Percentiles rank a stretch among this genome's conserved stretches.
These are phyloP conservation scores for Penicillium sp. DNA, from an alignment of 2,329 filamentous ascomycete species.

Conservation along the genomic window DNA sequence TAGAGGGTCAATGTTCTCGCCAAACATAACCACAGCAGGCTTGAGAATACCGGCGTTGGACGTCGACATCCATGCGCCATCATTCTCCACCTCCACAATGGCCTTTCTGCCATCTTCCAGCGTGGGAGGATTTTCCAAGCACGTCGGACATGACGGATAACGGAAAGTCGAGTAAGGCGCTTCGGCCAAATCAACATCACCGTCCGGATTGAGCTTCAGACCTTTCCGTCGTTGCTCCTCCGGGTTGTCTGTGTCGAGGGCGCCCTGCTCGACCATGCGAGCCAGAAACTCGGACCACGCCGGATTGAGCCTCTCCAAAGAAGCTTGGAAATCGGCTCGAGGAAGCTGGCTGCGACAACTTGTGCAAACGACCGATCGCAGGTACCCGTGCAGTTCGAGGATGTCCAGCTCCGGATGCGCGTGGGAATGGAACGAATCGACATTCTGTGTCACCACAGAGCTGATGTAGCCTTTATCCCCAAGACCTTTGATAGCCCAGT, in stretches of 20 bases:
- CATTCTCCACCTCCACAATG: constrained; percentile 69
- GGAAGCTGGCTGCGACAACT: constrained; percentile 73
- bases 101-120: constrained; percentile 57
- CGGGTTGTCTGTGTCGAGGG: constrained; percentile 75
- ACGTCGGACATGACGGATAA: constrained; percentile 85
- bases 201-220: constrained; percentile 86
- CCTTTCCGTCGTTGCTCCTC: constrained; percentile 67
- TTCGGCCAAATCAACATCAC: constrained; percentile 85
- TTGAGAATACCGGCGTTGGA: constrained; percentile 81
- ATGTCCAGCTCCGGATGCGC: constrained; percentile 76
- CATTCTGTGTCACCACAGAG: constrained; percentile 89
- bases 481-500: constrained; percentile 74
- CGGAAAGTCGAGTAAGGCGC: constrained; percentile 87
- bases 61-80: constrained; percentile 72
- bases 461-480: constrained; percentile 71
- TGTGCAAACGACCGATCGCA: constrained; percentile 77
- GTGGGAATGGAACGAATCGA: constrained; percentile 85
- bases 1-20: constrained; percentile 72
- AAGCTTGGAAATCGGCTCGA: constrained; percentile 72
- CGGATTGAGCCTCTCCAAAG: constrained; percentile 78
- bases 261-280: constrained; percentile 71
- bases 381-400: constrained; percentile 87
- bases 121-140: constrained; percentile 64
- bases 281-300: constrained; percentile 77
- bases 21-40: constrained; percentile 94